Evolutionary conservation across 2,329 filamentous ascomycete species (phyloP).

Genomic region (Aspergillus costaricaensis): DNA sequence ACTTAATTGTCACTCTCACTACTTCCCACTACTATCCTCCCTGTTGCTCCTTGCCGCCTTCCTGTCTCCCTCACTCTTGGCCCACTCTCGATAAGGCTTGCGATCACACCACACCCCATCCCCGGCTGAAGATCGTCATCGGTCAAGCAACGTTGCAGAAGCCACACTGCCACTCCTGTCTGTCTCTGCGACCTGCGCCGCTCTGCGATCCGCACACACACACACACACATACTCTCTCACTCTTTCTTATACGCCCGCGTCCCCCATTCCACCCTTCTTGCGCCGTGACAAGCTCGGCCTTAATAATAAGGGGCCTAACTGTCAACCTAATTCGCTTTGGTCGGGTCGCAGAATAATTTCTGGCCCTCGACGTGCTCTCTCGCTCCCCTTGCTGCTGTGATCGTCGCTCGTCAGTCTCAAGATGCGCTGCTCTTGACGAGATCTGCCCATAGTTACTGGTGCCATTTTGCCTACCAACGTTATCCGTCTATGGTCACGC

Average conservation of each 20-base stretch:
- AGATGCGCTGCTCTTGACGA: slow-evolving; percentile 33
- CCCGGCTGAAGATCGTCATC: slow-evolving; percentile 9
- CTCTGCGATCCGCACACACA: slow-evolving; percentile 13
- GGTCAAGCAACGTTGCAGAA: slow-evolving; percentile 22
- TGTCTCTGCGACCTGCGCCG: slow-evolving; percentile 24
- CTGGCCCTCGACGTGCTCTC: slow-evolving; percentile 5
- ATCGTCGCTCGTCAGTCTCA: slow-evolving; percentile 18
- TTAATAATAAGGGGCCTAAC: slow-evolving; percentile 4
- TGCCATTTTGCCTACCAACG: slow-evolving; percentile 32
- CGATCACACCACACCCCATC: slow-evolving; percentile 16
- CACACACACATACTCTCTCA: background rate
- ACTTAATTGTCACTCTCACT: too few species aligned
- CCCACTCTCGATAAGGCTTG: slow-evolving; percentile 17
- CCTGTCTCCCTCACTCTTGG: slow-evolving; percentile 12
- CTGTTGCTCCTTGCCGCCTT: slow-evolving; percentile 12
- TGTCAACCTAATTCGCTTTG: slow-evolving; percentile 11
- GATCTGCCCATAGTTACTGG: slow-evolving; percentile 25
- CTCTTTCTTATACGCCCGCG: background rate
- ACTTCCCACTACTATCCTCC: background rate
- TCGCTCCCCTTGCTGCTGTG: slow-evolving; percentile 12
- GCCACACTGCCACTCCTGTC: slow-evolving; percentile 14
- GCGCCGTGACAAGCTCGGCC: slow-evolving; percentile 1
- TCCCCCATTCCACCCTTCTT: slow-evolving; percentile 6
- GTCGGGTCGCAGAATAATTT: slow-evolving; percentile 13
- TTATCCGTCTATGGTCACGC: slow-evolving; percentile 36